phyloP scores from a whole-genome alignment of 805 yeast species.

The Saccharomycopsis sp. region DNA sequence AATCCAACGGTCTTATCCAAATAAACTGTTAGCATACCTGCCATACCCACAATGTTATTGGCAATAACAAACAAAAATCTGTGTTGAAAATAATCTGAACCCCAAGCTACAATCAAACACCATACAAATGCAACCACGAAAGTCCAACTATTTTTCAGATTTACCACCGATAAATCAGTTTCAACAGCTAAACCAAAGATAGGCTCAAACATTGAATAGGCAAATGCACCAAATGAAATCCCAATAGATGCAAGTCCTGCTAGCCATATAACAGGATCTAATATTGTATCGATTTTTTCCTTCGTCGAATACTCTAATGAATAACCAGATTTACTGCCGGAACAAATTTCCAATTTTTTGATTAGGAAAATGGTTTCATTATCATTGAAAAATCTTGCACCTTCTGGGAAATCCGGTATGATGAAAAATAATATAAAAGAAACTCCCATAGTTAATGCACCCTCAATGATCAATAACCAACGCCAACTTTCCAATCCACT shows the following conservation, averaged over 20 bases:
- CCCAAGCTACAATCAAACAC: too few species aligned
- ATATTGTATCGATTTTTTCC: constrained; percentile 43
- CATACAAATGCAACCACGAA: too few species aligned
- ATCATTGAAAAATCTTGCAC: constrained; percentile 28
- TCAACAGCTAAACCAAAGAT: constrained; percentile 49
- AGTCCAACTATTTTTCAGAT: too few species aligned
- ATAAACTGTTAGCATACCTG: constrained; percentile 38
- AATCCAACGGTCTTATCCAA: too few species aligned
- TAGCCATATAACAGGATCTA: constrained; percentile 49
- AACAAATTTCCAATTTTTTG: constrained; percentile 45
- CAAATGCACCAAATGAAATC: constrained; percentile 60
- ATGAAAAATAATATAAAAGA: constrained; percentile 2
- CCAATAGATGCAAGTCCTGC: constrained; percentile 58
- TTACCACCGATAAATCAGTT: too few species aligned
- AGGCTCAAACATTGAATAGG: constrained; percentile 68
- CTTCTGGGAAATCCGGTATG: constrained; percentile 21
- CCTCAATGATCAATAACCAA: constrained; percentile 7
- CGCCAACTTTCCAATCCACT: constrained; percentile 35
- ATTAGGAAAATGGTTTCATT: constrained; percentile 44
- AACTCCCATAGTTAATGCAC: constrained; percentile 2
- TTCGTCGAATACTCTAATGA: constrained; percentile 38
- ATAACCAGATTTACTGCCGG: constrained; percentile 40
- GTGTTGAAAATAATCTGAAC: constrained; percentile 36
- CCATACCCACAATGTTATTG: constrained; percentile 19
- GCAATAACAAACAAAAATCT: constrained; percentile 37